Evolutionary conservation across 495 filamentous ascomycete genomes (phyloP).

Genomic region (Physcia stellaris): DNA sequence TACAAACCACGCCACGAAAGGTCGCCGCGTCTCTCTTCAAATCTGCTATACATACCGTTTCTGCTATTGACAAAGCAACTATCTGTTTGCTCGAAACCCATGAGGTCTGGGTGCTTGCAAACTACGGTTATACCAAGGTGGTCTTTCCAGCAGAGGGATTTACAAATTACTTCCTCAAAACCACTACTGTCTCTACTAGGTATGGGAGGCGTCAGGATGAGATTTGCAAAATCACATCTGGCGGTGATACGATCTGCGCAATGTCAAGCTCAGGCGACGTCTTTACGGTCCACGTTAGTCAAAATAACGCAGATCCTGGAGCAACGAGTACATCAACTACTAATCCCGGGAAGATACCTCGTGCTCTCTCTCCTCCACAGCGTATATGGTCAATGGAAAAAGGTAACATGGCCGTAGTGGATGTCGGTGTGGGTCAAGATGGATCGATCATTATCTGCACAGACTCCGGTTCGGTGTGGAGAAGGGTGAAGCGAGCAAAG

Average conservation of each 20-base stretch:
- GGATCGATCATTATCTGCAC: slow-evolving; percentile 93
- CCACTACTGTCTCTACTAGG: slow-evolving; percentile 50
- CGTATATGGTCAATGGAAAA: slow-evolving; percentile 74
- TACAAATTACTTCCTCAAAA: slow-evolving; percentile 52
- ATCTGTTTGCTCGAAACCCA: slow-evolving; percentile 72
- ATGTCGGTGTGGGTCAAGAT: slow-evolving; percentile 81
- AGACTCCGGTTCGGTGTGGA: slow-evolving; percentile 83
- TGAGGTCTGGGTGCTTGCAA: slow-evolving; percentile 84
- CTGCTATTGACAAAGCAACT: slow-evolving; percentile 85
- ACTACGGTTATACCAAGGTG: slow-evolving; percentile 81
- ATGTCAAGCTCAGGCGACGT: slow-evolving; percentile 72
- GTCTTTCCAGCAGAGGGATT: slow-evolving; percentile 62
- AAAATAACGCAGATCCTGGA: slow-evolving; percentile 39
- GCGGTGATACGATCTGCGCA: slow-evolving; percentile 81
- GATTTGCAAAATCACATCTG: slow-evolving; percentile 63
- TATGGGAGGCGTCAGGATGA: slow-evolving; percentile 50
- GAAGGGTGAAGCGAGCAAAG: slow-evolving; percentile 64
- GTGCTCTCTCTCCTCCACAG: slow-evolving; percentile 57
- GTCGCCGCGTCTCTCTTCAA: slow-evolving; percentile 80
- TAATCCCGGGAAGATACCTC: slow-evolving; percentile 73
- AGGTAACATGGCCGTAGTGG: slow-evolving; percentile 69
- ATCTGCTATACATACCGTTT: slow-evolving; percentile 59
- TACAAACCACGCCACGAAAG: slow-evolving; percentile 67
- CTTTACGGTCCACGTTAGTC: slow-evolving; percentile 62
- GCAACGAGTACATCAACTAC: slow-evolving; percentile 61